A percentile compares a stretch with the other conserved stretches of the same genome.
phyloP scores from a whole-genome alignment of 2,329 filamentous ascomycete genomes.

The Nigrograna mackinnonii region DNA sequence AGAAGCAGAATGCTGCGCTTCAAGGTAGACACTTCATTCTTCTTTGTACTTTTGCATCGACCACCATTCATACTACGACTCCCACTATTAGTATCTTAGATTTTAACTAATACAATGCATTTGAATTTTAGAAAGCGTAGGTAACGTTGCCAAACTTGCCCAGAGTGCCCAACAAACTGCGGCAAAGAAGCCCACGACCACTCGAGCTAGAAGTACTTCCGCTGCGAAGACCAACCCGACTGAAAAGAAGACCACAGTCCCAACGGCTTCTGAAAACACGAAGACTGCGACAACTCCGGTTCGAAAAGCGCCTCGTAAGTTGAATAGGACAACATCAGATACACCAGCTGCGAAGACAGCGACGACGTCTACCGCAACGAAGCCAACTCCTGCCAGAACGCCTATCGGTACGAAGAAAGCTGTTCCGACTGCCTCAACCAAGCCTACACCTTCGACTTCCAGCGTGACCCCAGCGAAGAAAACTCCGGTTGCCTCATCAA shows the following conservation, averaged over 20 bases:
- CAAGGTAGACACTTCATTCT: conserved; percentile 31
- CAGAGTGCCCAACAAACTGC: conserved; percentile 18
- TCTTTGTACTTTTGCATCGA: background rate
- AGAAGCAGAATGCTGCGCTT: conserved; percentile 46
- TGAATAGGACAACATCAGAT: conserved; percentile 11
- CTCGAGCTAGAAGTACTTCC: conserved; percentile 20
- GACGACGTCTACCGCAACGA: conserved; percentile 20
- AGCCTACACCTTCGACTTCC: background rate
- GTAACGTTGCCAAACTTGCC: conserved; percentile 30
- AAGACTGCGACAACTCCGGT: conserved; percentile 10
- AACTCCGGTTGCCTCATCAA: conserved; percentile 8
- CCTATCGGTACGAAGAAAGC: conserved; percentile 9
- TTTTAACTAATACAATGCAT: too few species aligned
- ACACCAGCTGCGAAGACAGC: conserved; percentile 25
- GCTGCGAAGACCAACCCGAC: conserved; percentile 23
- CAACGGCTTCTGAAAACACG: background rate
- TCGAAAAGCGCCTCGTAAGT: conserved; percentile 15
- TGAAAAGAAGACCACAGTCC: background rate
- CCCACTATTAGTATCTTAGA: too few species aligned
- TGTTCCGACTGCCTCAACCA: conserved; percentile 17
- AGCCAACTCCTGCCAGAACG: too few species aligned
- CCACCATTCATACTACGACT: too few species aligned
- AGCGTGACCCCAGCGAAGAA: conserved; percentile 10
- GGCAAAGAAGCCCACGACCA: conserved; percentile 27
- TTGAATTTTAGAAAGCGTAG: conserved; percentile 32